These are phyloP conservation scores for Pachyrhizus erosus DNA, from an alignment of 306 rosid species.

Conservation along the genomic window DNA sequence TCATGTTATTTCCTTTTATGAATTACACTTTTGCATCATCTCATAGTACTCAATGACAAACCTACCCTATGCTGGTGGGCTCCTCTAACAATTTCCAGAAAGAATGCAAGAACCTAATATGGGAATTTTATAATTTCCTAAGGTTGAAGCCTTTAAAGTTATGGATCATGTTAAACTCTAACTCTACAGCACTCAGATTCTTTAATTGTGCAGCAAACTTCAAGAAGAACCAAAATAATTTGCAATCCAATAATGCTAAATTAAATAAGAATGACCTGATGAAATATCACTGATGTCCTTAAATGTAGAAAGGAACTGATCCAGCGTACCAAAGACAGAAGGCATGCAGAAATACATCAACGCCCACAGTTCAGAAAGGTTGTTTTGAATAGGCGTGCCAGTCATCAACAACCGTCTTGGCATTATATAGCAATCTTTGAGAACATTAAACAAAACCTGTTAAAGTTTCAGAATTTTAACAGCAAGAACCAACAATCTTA, in stretches of 20 bases:
- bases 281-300: conserved; percentile 73
- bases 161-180: conserved; percentile 21
- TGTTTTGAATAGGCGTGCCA: conserved; percentile 96
- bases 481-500: conserved; percentile 17
- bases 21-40: conserved; percentile 31
- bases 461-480: conserved; percentile 38
- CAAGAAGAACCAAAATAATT: conserved; percentile 27
- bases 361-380: conserved; percentile 92
- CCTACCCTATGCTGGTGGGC: conserved; percentile 30
- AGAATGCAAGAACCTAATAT: neutral
- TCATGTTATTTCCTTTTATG: conserved; percentile 14
- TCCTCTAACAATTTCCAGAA: conserved; percentile 13
- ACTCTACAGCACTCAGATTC: conserved; percentile 8
- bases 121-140: neutral
- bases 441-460: conserved; percentile 87
- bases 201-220: conserved; percentile 21
- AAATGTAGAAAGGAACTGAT: conserved; percentile 80
- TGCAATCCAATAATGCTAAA: conserved; percentile 17
- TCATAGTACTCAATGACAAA: conserved; percentile 21
- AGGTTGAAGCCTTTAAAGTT: neutral
- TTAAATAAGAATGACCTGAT: conserved; percentile 58
- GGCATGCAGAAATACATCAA: conserved; percentile 95
- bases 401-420: conserved; percentile 94
- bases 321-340: conserved; percentile 76
- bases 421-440: conserved; percentile 75